Evolutionary conservation across 768 basidiomycete genomes (phyloP), one percentile per base, ranked within the genome.

Genomic region (Kwoniella shandongensis): DNA sequence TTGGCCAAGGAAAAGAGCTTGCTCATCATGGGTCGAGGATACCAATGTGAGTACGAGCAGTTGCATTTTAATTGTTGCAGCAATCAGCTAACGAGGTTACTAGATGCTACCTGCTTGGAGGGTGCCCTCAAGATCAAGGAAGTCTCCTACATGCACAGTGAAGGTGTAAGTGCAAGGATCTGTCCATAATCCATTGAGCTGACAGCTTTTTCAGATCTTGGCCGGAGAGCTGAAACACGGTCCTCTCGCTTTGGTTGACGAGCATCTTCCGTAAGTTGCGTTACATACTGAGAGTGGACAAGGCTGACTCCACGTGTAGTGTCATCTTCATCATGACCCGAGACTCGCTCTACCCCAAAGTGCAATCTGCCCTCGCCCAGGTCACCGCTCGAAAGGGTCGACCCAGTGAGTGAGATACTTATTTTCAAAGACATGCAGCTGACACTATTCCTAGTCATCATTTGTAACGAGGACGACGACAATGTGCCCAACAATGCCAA

Each of bases 81-180:
- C 18, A 17, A 5, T 4, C 54, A 11, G 27, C 25, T 26, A 25
- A 29, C 53, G 32, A 12, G 6, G 57, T 4, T 35, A 42, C 51
- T 18, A 77, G 85, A 94, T 66, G 96, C 96, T 6, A 99, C 96
- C 6, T 98, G 94, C 78, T 82, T 99, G 44, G 96, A 99, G 77
- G 96, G 93, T 54, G 96, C 96, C 6, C 80, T 99, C 70, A 99
- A 99, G 82, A 98, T 99, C 81, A 99, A 99, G 81, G 96, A 98
- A 81, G 93, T 97, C 77, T 89, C 88, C 54, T 97, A 97, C 80
- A 79, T 78, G 74, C 79, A 80, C 65, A 75, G 70, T 40, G 79
- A 80, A 67, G 79, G 79, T 77, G 68, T 61, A 78, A 62, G 74
- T 55, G 59, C 35, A 36, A 12, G n/a, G n/a, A n/a, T 40, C 49